Evolutionary conservation across 257 asterid genomes (phyloP).

Genomic region (Gardenia jasminoides): DNA sequence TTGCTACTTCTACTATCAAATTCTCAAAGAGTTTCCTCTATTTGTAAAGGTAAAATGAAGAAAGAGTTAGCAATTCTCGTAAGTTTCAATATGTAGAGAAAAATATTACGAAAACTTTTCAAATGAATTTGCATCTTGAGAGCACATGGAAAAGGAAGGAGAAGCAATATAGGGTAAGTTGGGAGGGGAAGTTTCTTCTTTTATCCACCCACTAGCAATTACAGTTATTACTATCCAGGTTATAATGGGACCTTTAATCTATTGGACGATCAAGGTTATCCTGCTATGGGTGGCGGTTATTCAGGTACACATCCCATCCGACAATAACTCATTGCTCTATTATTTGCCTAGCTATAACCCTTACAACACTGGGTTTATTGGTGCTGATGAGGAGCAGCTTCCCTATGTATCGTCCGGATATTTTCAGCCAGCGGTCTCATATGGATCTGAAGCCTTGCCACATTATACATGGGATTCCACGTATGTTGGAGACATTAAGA

Average conservation of each 20-base stretch:
- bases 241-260: conserved; percentile 47
- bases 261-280: conserved; percentile 55
- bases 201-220: too few relatives aligned
- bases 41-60: too few relatives aligned
- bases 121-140: too few relatives aligned
- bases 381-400: conserved; percentile 52
- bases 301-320: conserved; percentile 45
- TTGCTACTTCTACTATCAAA: too few relatives aligned
- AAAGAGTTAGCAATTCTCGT: too few relatives aligned
- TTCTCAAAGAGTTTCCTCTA: too few relatives aligned
- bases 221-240: too few relatives aligned
- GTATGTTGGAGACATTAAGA: conserved; percentile 45
- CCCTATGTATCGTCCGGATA: conserved; percentile 46
- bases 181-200: too few relatives aligned
- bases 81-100: too few relatives aligned
- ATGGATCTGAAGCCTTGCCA: conserved; percentile 57
- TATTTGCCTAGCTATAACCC: conserved; percentile 63
- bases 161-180: too few relatives aligned
- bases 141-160: too few relatives aligned
- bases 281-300: conserved; percentile 35
- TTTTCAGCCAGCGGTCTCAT: conserved; percentile 44
- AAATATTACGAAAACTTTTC: too few relatives aligned
- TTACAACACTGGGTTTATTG: conserved; percentile 52
- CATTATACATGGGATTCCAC: conserved; percentile 44
- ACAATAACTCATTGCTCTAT: conserved; percentile 47